Conservation (phyloP, 2,329 filamentous ascomycete species). For the Byssothecium circinans region DNA sequence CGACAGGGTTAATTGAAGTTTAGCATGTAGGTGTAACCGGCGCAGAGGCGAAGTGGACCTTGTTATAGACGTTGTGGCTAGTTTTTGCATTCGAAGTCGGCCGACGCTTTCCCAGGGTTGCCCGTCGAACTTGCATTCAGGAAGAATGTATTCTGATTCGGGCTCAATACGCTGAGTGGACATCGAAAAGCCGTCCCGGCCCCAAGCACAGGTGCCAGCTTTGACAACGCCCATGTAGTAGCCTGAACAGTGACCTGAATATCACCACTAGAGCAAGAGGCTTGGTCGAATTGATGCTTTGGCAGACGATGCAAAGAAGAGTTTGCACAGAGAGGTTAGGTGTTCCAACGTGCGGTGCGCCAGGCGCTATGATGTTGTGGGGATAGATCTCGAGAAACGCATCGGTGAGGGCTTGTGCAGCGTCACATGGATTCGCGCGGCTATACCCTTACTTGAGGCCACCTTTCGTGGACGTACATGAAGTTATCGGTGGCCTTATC, state of each 20-base stretch:
- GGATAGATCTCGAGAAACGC: slow-evolving; percentile 39
- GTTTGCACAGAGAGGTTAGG: slow-evolving; percentile 34
- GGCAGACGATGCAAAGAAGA: slow-evolving; percentile 40
- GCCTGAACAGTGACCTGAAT: slow-evolving; percentile 21
- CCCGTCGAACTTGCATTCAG: slow-evolving; percentile 29
- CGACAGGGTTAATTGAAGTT: no score
- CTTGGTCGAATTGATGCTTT: slow-evolving; percentile 41
- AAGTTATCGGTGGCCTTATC: slow-evolving; percentile 48
- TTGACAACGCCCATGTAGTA: slow-evolving; percentile 33
- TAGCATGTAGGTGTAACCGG: slow-evolving; percentile 3
- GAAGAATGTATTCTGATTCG: slow-evolving; percentile 29
- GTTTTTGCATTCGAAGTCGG: slow-evolving; percentile 24
- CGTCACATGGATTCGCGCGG: slow-evolving; percentile 49
- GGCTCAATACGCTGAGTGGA: slow-evolving; percentile 25
- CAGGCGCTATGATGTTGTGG: slow-evolving; percentile 34
- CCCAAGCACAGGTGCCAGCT: slow-evolving; percentile 32
- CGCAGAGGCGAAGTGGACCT: slow-evolving; percentile 34
- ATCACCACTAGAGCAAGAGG: slow-evolving; percentile 34
- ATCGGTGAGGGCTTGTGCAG: slow-evolving; percentile 42
- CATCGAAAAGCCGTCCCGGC: slow-evolving; percentile 37
- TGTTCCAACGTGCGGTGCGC: slow-evolving; percentile 32
- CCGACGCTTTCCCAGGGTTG: slow-evolving; percentile 32
- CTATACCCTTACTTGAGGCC: slow-evolving; percentile 59
- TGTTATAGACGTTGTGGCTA: slow-evolving; percentile 42
- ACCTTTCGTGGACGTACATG: slow-evolving; percentile 53